Conservation (phyloP, 345 rosid species). For the Anacardium occidentale region DNA sequence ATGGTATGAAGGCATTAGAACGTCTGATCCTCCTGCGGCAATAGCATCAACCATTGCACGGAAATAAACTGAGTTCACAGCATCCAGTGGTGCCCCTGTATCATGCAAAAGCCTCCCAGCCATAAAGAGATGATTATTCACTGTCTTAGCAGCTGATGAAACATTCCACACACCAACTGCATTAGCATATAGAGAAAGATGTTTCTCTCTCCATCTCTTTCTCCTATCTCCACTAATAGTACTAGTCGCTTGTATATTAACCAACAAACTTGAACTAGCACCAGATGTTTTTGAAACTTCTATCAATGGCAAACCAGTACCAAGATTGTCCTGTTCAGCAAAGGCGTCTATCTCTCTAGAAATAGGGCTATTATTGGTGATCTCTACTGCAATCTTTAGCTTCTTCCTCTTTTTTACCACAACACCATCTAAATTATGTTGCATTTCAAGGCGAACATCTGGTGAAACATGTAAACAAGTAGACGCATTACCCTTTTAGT, state of each 20-base stretch:
- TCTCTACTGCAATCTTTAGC: conserved; percentile 51
- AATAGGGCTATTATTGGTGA: conserved; percentile 41
- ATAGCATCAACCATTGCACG: conserved; percentile 64
- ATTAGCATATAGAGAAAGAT: conserved; percentile 27
- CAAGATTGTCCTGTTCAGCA: conserved; percentile 35
- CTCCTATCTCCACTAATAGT: conserved; percentile 42
- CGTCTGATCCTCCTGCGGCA: conserved; percentile 50
- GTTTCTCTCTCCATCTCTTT: conserved; percentile 44
- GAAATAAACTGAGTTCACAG: conserved; percentile 65
- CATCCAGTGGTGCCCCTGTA: conserved; percentile 72
- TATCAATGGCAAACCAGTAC: conserved; percentile 27
- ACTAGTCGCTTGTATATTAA: conserved; percentile 35
- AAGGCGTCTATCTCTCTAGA: conserved; percentile 32
- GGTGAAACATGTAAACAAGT: conserved; percentile 68
- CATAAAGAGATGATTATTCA: conserved; percentile 42
- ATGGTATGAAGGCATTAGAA: conserved; percentile 49
- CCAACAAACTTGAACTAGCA: conserved; percentile 28
- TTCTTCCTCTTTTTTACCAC: conserved; percentile 70
- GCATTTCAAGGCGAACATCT: conserved; percentile 60
- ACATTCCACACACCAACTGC: conserved; percentile 21
- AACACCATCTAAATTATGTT: conserved; percentile 65
- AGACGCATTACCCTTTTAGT: conserved; percentile 80
- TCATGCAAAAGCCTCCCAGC: conserved; percentile 71
- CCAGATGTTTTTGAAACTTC: conserved; percentile 19
- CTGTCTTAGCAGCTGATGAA: conserved; percentile 34